phyloP scores from a whole-genome alignment of 2,329 filamentous ascomycete species.

The Penicillium italicum region DNA sequence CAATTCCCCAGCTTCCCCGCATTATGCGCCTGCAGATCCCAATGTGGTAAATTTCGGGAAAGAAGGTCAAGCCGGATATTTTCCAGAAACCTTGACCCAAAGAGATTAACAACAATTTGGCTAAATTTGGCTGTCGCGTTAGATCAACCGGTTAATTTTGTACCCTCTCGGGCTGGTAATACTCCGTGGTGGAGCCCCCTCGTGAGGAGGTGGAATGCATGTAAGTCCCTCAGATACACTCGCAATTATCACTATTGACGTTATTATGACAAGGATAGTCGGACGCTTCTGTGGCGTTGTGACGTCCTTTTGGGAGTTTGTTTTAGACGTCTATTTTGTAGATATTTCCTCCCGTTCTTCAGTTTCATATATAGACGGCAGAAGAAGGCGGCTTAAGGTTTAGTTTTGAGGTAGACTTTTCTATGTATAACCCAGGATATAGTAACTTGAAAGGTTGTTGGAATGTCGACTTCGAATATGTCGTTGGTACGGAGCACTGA shows the following conservation, averaged over 20 bases:
- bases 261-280: too few species aligned
- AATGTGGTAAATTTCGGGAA: not conserved
- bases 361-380: too few species aligned
- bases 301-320: too few species aligned
- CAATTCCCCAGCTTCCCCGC: constrained; percentile 1
- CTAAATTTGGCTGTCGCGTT: not conserved
- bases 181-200: not conserved
- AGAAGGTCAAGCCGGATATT: not conserved
- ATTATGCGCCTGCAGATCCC: not conserved
- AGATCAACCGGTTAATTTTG: not conserved
- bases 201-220: not conserved
- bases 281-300: too few species aligned
- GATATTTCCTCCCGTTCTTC: too few species aligned
- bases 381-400: too few species aligned
- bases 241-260: too few species aligned
- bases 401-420: too few species aligned
- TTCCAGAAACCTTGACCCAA: not conserved
- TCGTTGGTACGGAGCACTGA: not conserved
- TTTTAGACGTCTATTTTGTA: too few species aligned
- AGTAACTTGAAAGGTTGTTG: too few species aligned
- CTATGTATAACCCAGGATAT: too few species aligned
- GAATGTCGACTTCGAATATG: not conserved
- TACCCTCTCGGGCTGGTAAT: not conserved
- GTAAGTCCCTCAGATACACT: too few species aligned
- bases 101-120: not conserved